phyloP scores from a whole-genome alignment of 2,329 filamentous ascomycete genomes.

The Pezicula radicicola region DNA sequence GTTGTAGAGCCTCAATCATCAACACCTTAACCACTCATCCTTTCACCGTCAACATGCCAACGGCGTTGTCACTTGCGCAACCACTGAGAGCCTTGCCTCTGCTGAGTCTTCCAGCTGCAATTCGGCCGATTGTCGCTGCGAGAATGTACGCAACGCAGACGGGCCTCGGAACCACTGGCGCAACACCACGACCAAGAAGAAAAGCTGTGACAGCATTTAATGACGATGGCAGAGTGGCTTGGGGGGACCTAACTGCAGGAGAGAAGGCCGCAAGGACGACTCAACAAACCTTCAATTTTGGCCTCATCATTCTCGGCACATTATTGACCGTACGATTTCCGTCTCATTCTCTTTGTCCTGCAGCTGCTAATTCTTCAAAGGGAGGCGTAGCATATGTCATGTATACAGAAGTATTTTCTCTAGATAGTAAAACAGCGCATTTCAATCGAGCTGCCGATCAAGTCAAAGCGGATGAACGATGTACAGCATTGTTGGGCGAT shows the following conservation, averaged over 20 bases:
- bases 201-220: conserved; percentile 79
- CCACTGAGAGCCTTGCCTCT: conserved; percentile 23
- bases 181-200: conserved; percentile 44
- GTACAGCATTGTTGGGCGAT: conserved; percentile 72
- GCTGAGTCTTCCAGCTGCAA: conserved; percentile 32
- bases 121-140: conserved; percentile 35
- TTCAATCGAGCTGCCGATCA: conserved; percentile 85
- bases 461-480: conserved; percentile 70
- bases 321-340: conserved; percentile 63
- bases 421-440: conserved; percentile 79
- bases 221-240: conserved; percentile 79
- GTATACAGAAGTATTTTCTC: conserved; percentile 78
- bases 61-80: conserved; percentile 16
- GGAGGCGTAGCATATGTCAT: conserved; percentile 75
- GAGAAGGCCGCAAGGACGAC: conserved; percentile 85
- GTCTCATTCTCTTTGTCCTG: not conserved
- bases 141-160: conserved; percentile 59
- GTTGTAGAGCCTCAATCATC: conserved; percentile 6
- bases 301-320: conserved; percentile 71
- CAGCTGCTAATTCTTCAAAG: conserved; percentile 37
- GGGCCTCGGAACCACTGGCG: conserved; percentile 32
- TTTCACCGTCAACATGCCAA: not conserved
- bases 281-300: conserved; percentile 87
- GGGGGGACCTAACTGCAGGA: conserved; percentile 68
- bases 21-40: not conserved